phyloP scores from a whole-genome alignment of 495 filamentous ascomycete genomes.

The Oidiodendron maius region DNA sequence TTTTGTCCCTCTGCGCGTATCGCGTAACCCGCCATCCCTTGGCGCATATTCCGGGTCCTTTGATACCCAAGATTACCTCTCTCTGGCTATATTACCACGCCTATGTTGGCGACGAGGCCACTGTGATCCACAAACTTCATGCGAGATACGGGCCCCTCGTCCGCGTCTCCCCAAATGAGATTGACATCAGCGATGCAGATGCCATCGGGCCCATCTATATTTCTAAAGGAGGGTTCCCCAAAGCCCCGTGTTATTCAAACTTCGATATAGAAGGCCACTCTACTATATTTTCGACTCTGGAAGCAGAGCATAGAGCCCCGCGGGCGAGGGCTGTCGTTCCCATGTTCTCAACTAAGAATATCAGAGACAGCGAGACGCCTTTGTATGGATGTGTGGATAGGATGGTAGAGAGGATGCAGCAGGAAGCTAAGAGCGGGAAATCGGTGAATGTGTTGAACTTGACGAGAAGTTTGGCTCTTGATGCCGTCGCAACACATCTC shows the following conservation, averaged over 20 bases:
- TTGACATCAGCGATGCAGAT: neutral
- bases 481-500: constrained; percentile 39
- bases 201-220: neutral
- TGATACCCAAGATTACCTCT: constrained; percentile 40
- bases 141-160: constrained; percentile 2
- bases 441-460: constrained; percentile 40
- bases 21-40: constrained; percentile 43
- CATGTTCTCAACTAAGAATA: constrained; percentile 37
- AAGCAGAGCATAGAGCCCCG: constrained; percentile 29
- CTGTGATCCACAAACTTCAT: neutral
- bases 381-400: constrained; percentile 31
- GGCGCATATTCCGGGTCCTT: constrained; percentile 40
- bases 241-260: constrained; percentile 32
- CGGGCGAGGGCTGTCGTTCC: constrained; percentile 43
- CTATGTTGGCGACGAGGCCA: constrained; percentile 28
- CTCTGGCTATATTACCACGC: constrained; percentile 33
- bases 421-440: constrained; percentile 23
- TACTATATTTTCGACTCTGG: constrained; percentile 45
- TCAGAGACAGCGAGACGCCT: constrained; percentile 25
- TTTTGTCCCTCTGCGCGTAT: too few relatives aligned
- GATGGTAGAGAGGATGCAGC: constrained; percentile 30
- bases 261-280: constrained; percentile 45
- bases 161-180: constrained; percentile 1
- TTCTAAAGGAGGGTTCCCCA: neutral
- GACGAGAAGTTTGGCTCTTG: constrained; percentile 36